Evolutionary conservation across 148 eudicot genomes (phyloP), one percentile per base, ranked within the genome.

Genomic region (Gaultheria prostrata): DNA sequence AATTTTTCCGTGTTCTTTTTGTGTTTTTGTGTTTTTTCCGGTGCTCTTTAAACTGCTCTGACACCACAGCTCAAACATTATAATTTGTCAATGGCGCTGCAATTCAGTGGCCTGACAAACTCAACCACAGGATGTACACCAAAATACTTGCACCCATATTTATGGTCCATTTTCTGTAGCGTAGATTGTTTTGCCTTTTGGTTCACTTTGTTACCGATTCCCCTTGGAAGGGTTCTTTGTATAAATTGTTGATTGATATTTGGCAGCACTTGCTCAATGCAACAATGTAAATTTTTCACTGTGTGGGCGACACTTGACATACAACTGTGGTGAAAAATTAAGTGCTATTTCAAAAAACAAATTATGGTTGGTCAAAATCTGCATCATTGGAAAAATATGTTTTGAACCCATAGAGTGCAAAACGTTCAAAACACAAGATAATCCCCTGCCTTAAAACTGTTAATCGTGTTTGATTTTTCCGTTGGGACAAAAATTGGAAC

Each of bases 51-150:
- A n/a, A 10, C 46, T 79, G 24, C 35, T 17, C 49, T 33, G 30
- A 56, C 24, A 4, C n/a, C 70, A 6, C 10, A 39, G 8, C 26
- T 10, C 30, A 78, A 26, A 59, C n/a, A 61, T 80, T 80, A 54
- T 28, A 20, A 26, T 67, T 9, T n/a, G 8, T 24, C 12, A 65
- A 17, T 65, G 28, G 24, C 28, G n/a, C 69, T 78, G 65, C 67
- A 28, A 78, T 77, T 54, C 80, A 51, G 14, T 56, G 69, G 13
- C 20, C 49, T 74, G 59, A 76, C 79, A 48, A 48, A 77, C 59
- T 26, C 54, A 63, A 14, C 43, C 39, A 17, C 32, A 15, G n/a
- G 63, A 28, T 51, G 20, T 51, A 51, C n/a, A 21, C 43, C 81
- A 78, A 56, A 54, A 51, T 17, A 51, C 20, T 78, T 78, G 28